Evolutionary conservation across 192 early-diverging fungal genomes (phyloP).

Genomic region (Haplosporangium gracile): DNA sequence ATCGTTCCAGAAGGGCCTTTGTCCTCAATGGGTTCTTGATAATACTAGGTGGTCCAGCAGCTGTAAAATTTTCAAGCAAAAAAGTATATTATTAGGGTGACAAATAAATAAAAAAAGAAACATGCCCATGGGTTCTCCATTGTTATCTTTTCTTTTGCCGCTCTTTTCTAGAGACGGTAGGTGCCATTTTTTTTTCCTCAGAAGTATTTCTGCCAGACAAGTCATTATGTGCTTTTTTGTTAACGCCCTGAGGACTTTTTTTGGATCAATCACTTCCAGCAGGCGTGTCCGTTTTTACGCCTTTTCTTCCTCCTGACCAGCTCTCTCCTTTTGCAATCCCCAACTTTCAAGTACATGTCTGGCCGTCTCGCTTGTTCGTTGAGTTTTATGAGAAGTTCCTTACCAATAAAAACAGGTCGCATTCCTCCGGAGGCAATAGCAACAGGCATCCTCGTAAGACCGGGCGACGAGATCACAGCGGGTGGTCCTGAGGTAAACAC

Average conservation of each 20-base stretch:
- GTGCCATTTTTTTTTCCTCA: neutral
- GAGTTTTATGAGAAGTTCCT: neutral
- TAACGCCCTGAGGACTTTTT: neutral
- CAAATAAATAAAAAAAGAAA: neutral
- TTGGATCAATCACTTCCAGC: too few relatives aligned
- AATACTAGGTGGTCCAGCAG: constrained; percentile 28
- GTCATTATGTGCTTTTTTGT: neutral
- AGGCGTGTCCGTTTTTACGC: neutral
- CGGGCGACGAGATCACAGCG: constrained; percentile 37
- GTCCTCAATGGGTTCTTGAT: constrained; percentile 28
- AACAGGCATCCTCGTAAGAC: constrained; percentile 33
- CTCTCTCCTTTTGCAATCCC: neutral
- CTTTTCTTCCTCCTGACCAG: neutral
- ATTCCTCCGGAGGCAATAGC: constrained; percentile 4
- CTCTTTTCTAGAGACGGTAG: neutral
- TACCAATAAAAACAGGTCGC: constrained; percentile 52
- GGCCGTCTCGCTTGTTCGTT: neutral
- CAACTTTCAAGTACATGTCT: neutral
- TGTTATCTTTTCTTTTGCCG: neutral
- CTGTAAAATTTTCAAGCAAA: neutral
- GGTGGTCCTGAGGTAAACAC: constrained; percentile 34
- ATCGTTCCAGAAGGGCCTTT: constrained; percentile 26
- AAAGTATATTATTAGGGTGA: neutral
- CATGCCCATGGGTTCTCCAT: neutral
- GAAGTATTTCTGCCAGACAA: neutral